Conservation (phyloP, 2,329 filamentous ascomycete species). For the Colletotrichum spaethianum region DNA sequence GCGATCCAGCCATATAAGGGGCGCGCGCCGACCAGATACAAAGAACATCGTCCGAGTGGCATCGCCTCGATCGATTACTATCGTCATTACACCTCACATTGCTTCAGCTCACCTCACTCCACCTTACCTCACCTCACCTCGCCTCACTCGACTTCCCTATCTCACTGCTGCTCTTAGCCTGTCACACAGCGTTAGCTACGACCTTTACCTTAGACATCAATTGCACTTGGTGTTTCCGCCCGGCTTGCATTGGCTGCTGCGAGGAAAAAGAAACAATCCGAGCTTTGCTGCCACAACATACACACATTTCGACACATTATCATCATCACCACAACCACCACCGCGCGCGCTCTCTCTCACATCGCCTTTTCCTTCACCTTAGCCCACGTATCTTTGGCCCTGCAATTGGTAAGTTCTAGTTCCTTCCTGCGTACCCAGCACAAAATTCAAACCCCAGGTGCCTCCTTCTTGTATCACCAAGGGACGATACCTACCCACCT, state of each 20-base stretch:
- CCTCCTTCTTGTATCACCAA: too few species aligned
- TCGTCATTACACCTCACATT: constrained; percentile 26
- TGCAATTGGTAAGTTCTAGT: background rate
- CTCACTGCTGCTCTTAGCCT: background rate
- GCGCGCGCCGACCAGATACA: constrained; percentile 7
- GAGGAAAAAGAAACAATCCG: constrained; percentile 18
- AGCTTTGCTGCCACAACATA: constrained; percentile 7
- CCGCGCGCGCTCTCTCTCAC: background rate
- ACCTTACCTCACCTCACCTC: background rate
- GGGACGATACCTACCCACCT: too few species aligned
- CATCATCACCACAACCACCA: background rate
- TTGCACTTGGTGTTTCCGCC: constrained; percentile 5
- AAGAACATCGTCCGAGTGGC: constrained; percentile 9
- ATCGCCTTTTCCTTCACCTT: background rate
- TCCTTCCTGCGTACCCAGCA: background rate
- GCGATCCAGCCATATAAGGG: constrained; percentile 21
- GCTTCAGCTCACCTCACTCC: constrained; percentile 6
- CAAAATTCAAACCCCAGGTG: too few species aligned
- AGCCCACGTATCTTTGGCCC: background rate
- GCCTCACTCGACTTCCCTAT: background rate
- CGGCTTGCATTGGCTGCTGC: constrained; percentile 23
- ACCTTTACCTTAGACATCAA: background rate
- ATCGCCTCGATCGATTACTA: background rate
- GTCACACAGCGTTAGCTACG: constrained; percentile 20
- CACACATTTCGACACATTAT: background rate